Conservation (phyloP, 1,139 yeast genomes). For the Diutina sp. region DNA sequence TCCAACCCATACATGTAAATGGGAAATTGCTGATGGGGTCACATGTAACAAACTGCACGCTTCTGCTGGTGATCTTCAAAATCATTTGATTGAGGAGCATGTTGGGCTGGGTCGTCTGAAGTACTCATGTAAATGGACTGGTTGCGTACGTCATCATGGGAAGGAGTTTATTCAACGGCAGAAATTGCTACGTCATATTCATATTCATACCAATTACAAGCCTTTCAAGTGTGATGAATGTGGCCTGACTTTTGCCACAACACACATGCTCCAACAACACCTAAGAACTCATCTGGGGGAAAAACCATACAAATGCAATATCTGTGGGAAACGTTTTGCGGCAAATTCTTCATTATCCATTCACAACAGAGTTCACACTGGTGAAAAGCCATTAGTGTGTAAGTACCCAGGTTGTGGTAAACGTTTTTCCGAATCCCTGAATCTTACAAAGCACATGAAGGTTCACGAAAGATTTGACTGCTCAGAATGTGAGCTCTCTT, state of each 20-base stretch:
- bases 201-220: constrained; percentile 74
- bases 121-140: constrained; percentile 68
- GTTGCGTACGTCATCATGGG: constrained; percentile 53
- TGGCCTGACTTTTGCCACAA: constrained; percentile 57
- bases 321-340: constrained; percentile 39
- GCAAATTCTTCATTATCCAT: constrained; percentile 43
- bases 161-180: constrained; percentile 71
- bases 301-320: constrained; percentile 35
- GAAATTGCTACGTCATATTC: constrained; percentile 74
- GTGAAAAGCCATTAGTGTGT: constrained; percentile 71
- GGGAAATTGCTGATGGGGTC: constrained; percentile 26
- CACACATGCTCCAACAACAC: constrained; percentile 59
- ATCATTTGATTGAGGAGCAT: constrained; percentile 57
- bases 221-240: constrained; percentile 65
- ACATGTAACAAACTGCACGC: constrained; percentile 39
- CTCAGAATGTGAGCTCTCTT: constrained; percentile 36
- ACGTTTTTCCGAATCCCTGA: constrained; percentile 79
- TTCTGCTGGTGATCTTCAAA: constrained; percentile 48
- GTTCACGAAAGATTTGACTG: constrained; percentile 44
- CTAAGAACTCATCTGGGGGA: constrained; percentile 82
- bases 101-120: constrained; percentile 60
- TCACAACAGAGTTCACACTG: constrained; percentile 42
- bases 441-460: constrained; percentile 78
- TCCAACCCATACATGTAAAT: constrained; percentile 25
- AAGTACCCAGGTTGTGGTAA: constrained; percentile 73